Base-by-base conservation (phyloP, 371 early-diverging fungal genomes). In the Gilbertella persicaria region DNA sequence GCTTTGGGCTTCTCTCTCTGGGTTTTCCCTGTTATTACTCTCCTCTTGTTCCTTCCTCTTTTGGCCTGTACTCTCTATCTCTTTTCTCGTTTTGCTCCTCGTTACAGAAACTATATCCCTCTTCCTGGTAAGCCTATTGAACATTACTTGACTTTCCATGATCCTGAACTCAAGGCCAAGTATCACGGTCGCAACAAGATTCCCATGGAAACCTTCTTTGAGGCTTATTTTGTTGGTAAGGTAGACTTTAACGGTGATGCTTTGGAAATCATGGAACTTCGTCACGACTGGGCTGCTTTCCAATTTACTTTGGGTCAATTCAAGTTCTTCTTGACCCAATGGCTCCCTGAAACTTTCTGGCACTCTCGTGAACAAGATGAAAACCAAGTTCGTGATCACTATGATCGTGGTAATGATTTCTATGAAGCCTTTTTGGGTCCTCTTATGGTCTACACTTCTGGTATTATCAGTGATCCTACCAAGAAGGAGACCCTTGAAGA, bases 381-480 rank as follows among this genome's bases (percentile, higher is more conserved):
- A 69, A 89, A 88, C 65, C 97, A 97, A 74, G 95, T 97, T 37
- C 87, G 95, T 59, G 97, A 97, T 47, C 95, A 96, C 77, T 97
- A 97, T 71, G 97, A 98, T 76, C 91, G 97, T 53, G 97, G 97
- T 53, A 91, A 97, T 74, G 97, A 96, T 69, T 97, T 98, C 60
- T 96, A 98, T 76, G 89, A 84, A 39, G 93, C 89, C 29, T 96
- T 95, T 82, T 73, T 97, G 58, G 98, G 97, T 43, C 89, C 89
- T 19, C 80, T 84, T 53, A 97, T 97, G 97, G 84, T 96, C 45
- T 97, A 98, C 78, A 97, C 97, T 39, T 90, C 94, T 36, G 98
- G 96, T 51, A 89, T 96, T 44, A 85, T 95, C 58, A 79, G 84
- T 57, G 91, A 93, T 56, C 55, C 75, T 19, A 80, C 66, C 59